A percentile compares a stretch with the other conserved stretches of the same genome.
phyloP scores from a whole-genome alignment of 176 grass and related monocot genomes.

The Eleusine coracana region DNA sequence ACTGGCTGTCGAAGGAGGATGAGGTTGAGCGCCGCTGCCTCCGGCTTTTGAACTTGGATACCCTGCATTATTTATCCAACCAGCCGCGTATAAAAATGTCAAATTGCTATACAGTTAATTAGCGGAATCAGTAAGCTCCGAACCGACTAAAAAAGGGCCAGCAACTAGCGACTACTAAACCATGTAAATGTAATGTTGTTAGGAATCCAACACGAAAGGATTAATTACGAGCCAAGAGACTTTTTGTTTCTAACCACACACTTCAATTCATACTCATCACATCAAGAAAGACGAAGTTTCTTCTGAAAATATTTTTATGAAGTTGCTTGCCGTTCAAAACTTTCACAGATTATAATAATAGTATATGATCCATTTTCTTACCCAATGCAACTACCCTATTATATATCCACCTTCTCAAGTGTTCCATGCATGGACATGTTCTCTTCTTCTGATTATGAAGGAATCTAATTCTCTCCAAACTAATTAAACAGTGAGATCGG shows the following conservation, averaged over 20 bases:
- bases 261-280: neutral
- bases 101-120: neutral
- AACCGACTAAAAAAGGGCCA: neutral
- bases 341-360: neutral
- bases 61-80: slow-evolving; percentile 47
- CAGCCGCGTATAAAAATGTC: slow-evolving; percentile 4
- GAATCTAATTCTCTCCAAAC: slow-evolving; percentile 12
- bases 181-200: neutral
- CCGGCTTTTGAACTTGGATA: slow-evolving; percentile 45
- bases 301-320: neutral
- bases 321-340: neutral
- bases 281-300: neutral
- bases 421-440: neutral
- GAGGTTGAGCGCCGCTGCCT: slow-evolving; percentile 39
- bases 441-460: neutral
- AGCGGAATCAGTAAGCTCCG: neutral
- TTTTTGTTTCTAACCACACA: neutral
- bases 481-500: neutral
- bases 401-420: neutral
- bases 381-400: neutral
- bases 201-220: neutral
- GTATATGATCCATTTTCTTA: neutral
- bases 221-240: neutral
- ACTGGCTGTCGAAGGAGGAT: slow-evolving; percentile 27
- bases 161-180: neutral